These are phyloP conservation scores for Craspedostauros australis DNA, from an alignment of 108 stramenopile species.

Conservation along the genomic window DNA sequence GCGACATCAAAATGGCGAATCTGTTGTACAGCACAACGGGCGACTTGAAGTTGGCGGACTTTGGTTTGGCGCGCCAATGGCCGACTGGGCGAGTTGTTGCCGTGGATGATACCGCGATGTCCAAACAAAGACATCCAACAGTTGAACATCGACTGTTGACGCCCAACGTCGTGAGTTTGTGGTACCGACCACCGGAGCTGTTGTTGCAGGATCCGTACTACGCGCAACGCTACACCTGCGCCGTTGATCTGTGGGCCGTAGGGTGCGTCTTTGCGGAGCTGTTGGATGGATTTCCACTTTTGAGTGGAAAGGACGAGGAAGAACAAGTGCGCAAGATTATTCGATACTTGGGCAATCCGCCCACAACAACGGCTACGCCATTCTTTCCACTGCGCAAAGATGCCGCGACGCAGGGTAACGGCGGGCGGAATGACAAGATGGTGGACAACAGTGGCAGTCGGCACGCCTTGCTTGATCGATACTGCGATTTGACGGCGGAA, in stretches of 20 bases:
- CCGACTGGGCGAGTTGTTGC: conserved; percentile 4
- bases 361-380: conserved; percentile 15
- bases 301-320: conserved; percentile 69
- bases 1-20: conserved; percentile 81
- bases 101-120: not conserved
- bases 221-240: conserved; percentile 38
- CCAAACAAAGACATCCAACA: not conserved
- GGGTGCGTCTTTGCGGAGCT: conserved; percentile 90
- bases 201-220: conserved; percentile 27
- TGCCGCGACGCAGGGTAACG: not conserved
- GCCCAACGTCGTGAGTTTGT: conserved; percentile 85
- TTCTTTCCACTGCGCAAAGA: not conserved
- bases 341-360: conserved; percentile 49
- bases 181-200: conserved; percentile 92
- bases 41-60: conserved; percentile 70
- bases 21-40: conserved; percentile 53
- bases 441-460: not conserved
- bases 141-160: conserved; percentile 38
- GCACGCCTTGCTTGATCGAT: conserved; percentile 21
- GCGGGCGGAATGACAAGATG: not conserved
- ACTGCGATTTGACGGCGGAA: conserved; percentile 13
- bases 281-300: conserved; percentile 64
- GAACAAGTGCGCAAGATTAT: conserved; percentile 79
- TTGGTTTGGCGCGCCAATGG: conserved; percentile 79
- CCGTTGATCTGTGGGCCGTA: conserved; percentile 78